Base-by-base conservation (phyloP, 768 basidiomycete species). In the Scleroderma citrinum region DNA sequence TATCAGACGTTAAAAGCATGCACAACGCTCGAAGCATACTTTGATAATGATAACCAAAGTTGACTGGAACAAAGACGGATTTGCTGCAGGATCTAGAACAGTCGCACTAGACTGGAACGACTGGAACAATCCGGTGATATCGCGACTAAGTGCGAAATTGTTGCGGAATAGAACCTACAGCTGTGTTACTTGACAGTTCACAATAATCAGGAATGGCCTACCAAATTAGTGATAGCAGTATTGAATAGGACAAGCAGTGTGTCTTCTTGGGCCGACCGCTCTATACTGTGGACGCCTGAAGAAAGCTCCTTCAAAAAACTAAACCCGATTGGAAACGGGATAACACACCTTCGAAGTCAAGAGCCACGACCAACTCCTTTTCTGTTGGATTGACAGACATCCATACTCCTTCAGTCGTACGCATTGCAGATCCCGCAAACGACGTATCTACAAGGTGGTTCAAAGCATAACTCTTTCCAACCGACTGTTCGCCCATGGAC, bases 321-420 rank as follows among this genome's bases (percentile, higher is more conserved):
- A 8, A 29, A 4, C 4, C 8, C 5, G 26, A 31, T 31, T 14
- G n/a, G 12, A 7, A 7, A n/a, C 23, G 19, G 5, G 7, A 23
- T 5, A 14, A 51, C 50, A 6, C 38, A 70, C 79, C 79, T 70
- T 81, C 79, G 49, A 80, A 81, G 51, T 81, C 78, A 10, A 81
- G 66, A 11, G 79, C 74, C 0, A 81, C 77, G 13, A 81, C 60
- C 3, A 80, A 57, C 8, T 59, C 59, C 14, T 77, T 71, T 29
- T 72, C 63, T 0, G 78, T 78, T 0, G 78, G 79, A 6, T 77
- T 77, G 19, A 76, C 75, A 2, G 77, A 78, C 71, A 80, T 73
- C 78, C 78, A 80, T 10, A 80, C 76, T n/a, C 78, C 78, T 66
- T 78, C 75, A 61, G 74, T 79, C 7, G 76, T 78, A 30, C 76